Conservation (phyloP, 2,329 filamentous ascomycete genomes). For the Dendrostoma leiphaemia region DNA sequence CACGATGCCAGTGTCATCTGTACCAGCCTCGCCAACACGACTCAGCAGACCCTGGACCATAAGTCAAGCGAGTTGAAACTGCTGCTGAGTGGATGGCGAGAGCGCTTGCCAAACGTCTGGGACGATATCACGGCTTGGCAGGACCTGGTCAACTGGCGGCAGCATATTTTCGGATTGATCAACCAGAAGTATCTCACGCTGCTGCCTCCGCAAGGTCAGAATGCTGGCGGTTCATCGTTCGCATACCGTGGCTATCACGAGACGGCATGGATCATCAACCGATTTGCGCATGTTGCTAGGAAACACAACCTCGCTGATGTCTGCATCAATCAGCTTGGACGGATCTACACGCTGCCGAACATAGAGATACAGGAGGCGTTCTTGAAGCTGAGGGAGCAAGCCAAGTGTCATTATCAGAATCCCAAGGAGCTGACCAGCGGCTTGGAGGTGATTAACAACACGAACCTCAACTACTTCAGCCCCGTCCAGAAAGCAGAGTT, state of each 20-base stretch:
- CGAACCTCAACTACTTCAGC: constrained; percentile 97
- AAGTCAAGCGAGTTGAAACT: constrained; percentile 97
- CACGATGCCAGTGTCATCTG: constrained; percentile 98
- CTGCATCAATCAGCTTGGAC: constrained; percentile 93
- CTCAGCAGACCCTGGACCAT: constrained; percentile 77
- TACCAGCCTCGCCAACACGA: constrained; percentile 83
- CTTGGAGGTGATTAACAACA: constrained; percentile 98
- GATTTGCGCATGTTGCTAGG: constrained; percentile 94
- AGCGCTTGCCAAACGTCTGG: constrained; percentile 95
- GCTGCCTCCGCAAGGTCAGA: constrained; percentile 75
- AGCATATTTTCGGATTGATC: constrained; percentile 97
- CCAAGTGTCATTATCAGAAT: constrained; percentile 98
- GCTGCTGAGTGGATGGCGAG: constrained; percentile 90
- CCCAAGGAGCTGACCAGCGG: constrained; percentile 87
- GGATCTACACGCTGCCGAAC: constrained; percentile 97
- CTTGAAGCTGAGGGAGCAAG: constrained; percentile 96
- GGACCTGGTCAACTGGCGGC: constrained; percentile 98
- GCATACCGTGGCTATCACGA: constrained; percentile 98
- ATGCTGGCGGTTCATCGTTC: constrained; percentile 85
- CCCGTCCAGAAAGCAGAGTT: constrained; percentile 96
- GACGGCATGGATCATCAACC: constrained; percentile 99
- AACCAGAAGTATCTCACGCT: constrained; percentile 89
- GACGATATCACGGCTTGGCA: constrained; percentile 99
- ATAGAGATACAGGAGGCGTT: constrained; percentile 99
- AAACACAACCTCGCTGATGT: constrained; percentile 97